These are phyloP conservation scores for Solanum piurae DNA, from an alignment of 257 asterid species.

Conservation along the genomic window DNA sequence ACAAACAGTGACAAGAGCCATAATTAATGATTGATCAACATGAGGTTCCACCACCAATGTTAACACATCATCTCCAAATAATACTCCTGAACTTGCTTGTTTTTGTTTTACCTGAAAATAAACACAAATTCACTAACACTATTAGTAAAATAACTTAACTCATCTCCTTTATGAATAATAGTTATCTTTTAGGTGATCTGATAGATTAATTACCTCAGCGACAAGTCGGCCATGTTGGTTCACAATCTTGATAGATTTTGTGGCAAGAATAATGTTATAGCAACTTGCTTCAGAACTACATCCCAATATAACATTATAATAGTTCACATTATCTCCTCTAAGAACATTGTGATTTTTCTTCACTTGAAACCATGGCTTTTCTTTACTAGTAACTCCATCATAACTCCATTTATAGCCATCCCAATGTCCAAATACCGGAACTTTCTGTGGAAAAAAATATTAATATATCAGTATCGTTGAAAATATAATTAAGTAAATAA, in stretches of 20 bases:
- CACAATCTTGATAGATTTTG: slow-evolving; percentile 22
- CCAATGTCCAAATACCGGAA: slow-evolving; percentile 19
- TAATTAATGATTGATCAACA: slow-evolving; percentile 34
- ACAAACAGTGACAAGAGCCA: slow-evolving; percentile 54
- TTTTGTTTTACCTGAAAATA: slow-evolving; percentile 38
- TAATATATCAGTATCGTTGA: not conserved
- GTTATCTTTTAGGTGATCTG: not conserved
- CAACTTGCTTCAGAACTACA: slow-evolving; percentile 7
- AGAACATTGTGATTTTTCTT: slow-evolving; percentile 4
- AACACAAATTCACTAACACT: not conserved
- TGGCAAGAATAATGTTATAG: slow-evolving; percentile 17
- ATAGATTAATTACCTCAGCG: slow-evolving; percentile 23
- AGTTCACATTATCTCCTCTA: not conserved
- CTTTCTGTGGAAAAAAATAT: slow-evolving; percentile 7
- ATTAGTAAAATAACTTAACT: not conserved
- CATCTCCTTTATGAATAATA: not conserved
- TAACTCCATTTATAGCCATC: slow-evolving; percentile 21
- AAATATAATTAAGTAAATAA: not conserved
- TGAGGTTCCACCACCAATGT: slow-evolving; percentile 44
- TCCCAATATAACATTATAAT: slow-evolving; percentile 14
- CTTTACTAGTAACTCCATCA: slow-evolving; percentile 3
- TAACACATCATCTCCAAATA: slow-evolving; percentile 53
- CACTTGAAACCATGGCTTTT: slow-evolving; percentile 29
- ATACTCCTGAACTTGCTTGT: slow-evolving; percentile 31
- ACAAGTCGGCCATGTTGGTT: slow-evolving; percentile 14